A percentile compares a stretch with the other conserved stretches of the same genome.
phyloP scores from a whole-genome alignment of 176 grass and related monocot species.

The Ananas comosus region DNA sequence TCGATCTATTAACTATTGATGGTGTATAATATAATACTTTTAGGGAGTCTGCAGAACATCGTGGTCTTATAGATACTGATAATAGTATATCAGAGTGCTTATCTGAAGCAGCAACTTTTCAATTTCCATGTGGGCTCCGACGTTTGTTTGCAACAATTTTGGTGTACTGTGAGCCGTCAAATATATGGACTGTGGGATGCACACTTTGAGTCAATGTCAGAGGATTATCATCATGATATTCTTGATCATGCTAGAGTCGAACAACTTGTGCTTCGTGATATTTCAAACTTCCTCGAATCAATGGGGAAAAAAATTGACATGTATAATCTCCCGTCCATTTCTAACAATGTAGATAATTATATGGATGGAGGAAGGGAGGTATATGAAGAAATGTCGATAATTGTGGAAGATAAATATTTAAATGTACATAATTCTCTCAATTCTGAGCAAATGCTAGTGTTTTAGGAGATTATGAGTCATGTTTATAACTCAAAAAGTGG shows the following conservation, averaged over 20 bases:
- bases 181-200: not conserved
- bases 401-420: too few relatives aligned
- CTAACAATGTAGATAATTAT: not conserved
- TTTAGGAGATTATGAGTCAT: too few relatives aligned
- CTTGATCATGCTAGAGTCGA: not conserved
- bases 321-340: not conserved
- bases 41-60: not conserved
- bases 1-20: not conserved
- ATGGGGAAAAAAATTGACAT: slow-evolving; percentile 3
- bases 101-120: not conserved
- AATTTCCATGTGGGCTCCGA: not conserved
- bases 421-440: too few relatives aligned
- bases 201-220: slow-evolving; percentile 1
- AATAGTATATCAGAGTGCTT: slow-evolving; percentile 5
- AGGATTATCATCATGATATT: not conserved
- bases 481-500: too few relatives aligned
- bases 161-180: not conserved
- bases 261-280: not conserved
- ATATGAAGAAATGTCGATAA: too few relatives aligned
- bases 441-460: too few relatives aligned
- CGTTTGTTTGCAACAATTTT: slow-evolving; percentile 5
- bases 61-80: slow-evolving; percentile 5
- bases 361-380: too few relatives aligned
- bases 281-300: not conserved
- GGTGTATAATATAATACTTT: slow-evolving; percentile 1